Base-by-base conservation (phyloP, 2,329 filamentous ascomycete genomes). In the Arthrocladium fulminans region DNA sequence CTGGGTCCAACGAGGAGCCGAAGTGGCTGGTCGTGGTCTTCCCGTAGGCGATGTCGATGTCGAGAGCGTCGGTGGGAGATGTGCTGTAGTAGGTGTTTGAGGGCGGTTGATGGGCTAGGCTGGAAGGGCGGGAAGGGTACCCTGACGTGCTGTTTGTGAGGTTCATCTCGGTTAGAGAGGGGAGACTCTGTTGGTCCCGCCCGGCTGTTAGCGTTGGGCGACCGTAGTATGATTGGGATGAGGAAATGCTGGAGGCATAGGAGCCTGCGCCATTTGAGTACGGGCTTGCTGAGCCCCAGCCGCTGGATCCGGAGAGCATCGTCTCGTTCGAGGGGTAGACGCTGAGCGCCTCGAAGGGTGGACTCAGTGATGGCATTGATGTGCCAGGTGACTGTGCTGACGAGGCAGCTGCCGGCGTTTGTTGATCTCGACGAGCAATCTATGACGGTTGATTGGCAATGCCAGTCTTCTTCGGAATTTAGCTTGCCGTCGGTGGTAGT, bases 41-140 rank as follows among this genome's bases (percentile, higher is more conserved):
- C 6, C 6, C 25, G 27, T 44, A 44, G 22, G 41, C n/a, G 8
- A 38, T 39, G 12, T 47, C n/a, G 8, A 38, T 39, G 12, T 47
- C 44, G 25, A 47, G 32, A 4, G 44, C 15, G 13, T 47, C 44
- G 6, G 27, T 61, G 68, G 45, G 40, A 9, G 43, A 47, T 1
- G 32, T 29, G 27, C 13, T 42, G n/a, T 23, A 25, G 34, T 17
- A 46, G 13, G 24, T 38, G 19, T 22, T 37, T 38, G 22, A 3
- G n/a, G 19, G 38, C 19, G 29, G 42, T 12, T 47, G 30, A 8
- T 15, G 23, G 34, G 13, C 9, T 13, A 23, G n/a, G 9, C 25
- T 6, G 23, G 29, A 2, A 9, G 30, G n/a, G 3, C 44, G 44
- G n/a, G 32, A 25, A 19, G 13, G 9, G 15, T 47, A 47, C 7